Percentiles rank a stretch among this genome's conserved stretches.
Evolutionary conservation across 129 eudicot genomes (phyloP).

Genomic region (Solidago caesia): DNA sequence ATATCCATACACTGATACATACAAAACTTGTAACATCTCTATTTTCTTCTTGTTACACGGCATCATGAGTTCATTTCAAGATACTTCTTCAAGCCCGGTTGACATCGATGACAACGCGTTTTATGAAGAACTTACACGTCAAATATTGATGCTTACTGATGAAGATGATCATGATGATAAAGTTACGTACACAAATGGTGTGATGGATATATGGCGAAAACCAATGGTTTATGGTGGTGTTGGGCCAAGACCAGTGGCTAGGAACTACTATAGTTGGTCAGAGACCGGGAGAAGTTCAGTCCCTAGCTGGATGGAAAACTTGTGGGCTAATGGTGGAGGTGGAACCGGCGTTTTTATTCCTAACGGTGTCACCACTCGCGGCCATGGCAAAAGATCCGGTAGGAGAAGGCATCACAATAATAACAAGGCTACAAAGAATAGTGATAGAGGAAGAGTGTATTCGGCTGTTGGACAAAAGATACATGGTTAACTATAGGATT

Average conservation of each 20-base stretch:
- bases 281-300: conserved; percentile 16
- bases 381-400: conserved; percentile 17
- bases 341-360: conserved; percentile 45
- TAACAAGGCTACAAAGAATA: conserved; percentile 7
- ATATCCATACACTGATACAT: neutral
- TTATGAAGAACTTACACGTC: conserved; percentile 36
- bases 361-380: neutral
- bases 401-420: conserved; percentile 27
- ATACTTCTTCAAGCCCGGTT: conserved; percentile 4
- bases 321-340: conserved; percentile 32
- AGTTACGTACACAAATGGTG: neutral
- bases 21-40: neutral
- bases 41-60: conserved; percentile 4
- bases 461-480: conserved; percentile 26
- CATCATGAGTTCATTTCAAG: conserved; percentile 25
- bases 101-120: conserved; percentile 27
- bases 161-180: conserved; percentile 33
- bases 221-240: conserved; percentile 26
- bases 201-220: neutral
- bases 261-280: conserved; percentile 29
- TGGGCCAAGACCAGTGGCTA: conserved; percentile 21
- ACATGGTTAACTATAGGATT: conserved; percentile 5
- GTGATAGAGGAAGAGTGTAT: conserved; percentile 33
- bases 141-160: conserved; percentile 35
- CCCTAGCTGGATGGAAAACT: conserved; percentile 35